Base-by-base conservation (phyloP, 2,329 filamentous ascomycete species). In the Phyllosticta ampelicida region DNA sequence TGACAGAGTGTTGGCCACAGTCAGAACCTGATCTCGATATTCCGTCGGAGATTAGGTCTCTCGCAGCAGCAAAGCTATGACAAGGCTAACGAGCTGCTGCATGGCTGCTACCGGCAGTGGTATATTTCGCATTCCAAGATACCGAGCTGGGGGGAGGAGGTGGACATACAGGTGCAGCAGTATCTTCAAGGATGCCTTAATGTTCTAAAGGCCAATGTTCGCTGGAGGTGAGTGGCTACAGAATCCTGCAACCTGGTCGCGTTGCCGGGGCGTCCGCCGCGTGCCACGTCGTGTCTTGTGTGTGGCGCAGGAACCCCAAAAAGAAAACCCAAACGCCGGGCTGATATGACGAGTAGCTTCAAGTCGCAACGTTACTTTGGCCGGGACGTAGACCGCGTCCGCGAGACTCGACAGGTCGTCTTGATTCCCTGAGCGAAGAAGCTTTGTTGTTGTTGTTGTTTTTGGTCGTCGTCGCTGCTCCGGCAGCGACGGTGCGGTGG, bases 21-120 rank as follows among this genome's bases (percentile, higher is more conserved):
- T n/a, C 53, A 59, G 57, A 59, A 59, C 49, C 53, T 59, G 26
- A 59, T 59, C 53, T 59, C 57, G 20, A 59, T 59, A 53, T 55
- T 59, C n/a, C 57, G 57, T 10, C 57, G 57, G 29, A 53, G 57
- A 30, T 49, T 59, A 20, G 57, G 57, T 29, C 53, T 59, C 16
- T 51, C 57, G 53, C 57, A 59, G 53, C 57, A 59, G 48, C 49
- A 55, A 29, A 59, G 57, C 49, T 59, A 59, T 44, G 53, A 59
- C 53, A 59, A 48, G 53, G 57, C 53, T 20, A 36, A 59, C 44
- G 57, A 55, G 48, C 57, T 55, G 48, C 57, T 59, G 48, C 57
- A 59, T 30, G 29, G 53, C 23, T 59, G 57, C 49, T 59, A 59
- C 57, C 57, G 57, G 21, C 57, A 49, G n/a, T 59, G 57, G 57